Percentiles rank a stretch among this genome's conserved stretches.
Conservation (phyloP, 306 rosid species). For the Abrus pulchellus region DNA sequence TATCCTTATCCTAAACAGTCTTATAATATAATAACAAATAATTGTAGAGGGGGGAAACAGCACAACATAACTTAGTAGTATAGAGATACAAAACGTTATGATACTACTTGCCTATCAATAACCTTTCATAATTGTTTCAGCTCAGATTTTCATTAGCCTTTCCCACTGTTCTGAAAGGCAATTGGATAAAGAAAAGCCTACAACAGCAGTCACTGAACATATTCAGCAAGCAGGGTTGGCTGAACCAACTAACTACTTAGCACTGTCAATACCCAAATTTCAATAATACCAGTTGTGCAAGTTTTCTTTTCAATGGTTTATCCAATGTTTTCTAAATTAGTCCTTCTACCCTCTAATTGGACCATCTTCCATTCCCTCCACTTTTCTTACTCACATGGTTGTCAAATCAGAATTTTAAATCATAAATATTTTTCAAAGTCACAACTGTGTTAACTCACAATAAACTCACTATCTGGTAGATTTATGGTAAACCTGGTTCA, state of each 20-base stretch:
- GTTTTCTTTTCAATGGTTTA: background rate
- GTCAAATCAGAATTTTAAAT: conserved; percentile 9
- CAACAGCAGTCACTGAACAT: background rate
- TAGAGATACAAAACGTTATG: background rate
- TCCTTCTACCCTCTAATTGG: conserved; percentile 27
- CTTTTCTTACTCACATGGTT: background rate
- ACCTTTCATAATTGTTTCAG: background rate
- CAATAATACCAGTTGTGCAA: conserved; percentile 1
- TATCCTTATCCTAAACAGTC: conserved; percentile 36
- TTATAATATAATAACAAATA: conserved; percentile 27
- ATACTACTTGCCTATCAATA: background rate
- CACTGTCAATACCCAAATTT: background rate
- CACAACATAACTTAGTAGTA: background rate
- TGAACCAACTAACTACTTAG: conserved; percentile 9
- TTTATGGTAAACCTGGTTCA: background rate
- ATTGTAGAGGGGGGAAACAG: background rate
- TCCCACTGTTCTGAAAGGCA: background rate
- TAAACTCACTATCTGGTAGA: conserved; percentile 3
- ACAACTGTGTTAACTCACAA: background rate
- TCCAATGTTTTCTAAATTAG: background rate
- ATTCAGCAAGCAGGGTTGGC: background rate
- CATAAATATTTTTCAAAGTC: background rate
- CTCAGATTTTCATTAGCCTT: background rate
- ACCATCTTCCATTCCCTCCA: conserved; percentile 23
- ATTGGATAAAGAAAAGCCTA: background rate